Evolutionary conservation across 2,329 filamentous ascomycete species (phyloP).

Genomic region (Xylariaceae sp.): DNA sequence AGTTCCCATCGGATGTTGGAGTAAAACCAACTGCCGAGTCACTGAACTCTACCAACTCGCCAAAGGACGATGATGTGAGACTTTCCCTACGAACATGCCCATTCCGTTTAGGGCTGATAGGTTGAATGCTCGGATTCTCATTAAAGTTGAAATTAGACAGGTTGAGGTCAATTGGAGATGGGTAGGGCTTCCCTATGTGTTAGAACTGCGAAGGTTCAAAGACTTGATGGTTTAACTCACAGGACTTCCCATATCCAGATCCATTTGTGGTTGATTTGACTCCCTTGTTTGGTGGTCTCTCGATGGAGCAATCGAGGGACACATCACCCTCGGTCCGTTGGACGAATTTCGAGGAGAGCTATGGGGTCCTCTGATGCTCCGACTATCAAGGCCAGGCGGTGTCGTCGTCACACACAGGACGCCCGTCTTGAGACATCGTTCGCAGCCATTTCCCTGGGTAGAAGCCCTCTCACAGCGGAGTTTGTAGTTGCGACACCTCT

Average conservation of each 20-base stretch:
- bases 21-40: background rate
- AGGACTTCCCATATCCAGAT: background rate
- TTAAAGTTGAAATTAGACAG: background rate
- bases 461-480: background rate
- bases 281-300: background rate
- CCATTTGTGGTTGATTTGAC: background rate
- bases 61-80: background rate
- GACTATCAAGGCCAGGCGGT: background rate
- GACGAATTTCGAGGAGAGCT: background rate
- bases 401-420: background rate
- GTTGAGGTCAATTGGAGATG: background rate
- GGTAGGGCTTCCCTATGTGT: background rate
- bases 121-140: no score
- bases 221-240: background rate
- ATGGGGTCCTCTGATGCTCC: background rate
- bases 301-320: background rate
- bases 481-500: background rate
- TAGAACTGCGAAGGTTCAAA: background rate
- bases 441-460: background rate
- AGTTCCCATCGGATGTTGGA: background rate
- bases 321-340: background rate
- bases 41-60: background rate
- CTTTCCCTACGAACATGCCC: background rate
- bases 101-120: no score
- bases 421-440: background rate